A percentile compares a stretch with the other conserved stretches of the same genome.
Evolutionary conservation across 768 basidiomycete species (phyloP).

Genomic region (Xerocomellus intermedius): DNA sequence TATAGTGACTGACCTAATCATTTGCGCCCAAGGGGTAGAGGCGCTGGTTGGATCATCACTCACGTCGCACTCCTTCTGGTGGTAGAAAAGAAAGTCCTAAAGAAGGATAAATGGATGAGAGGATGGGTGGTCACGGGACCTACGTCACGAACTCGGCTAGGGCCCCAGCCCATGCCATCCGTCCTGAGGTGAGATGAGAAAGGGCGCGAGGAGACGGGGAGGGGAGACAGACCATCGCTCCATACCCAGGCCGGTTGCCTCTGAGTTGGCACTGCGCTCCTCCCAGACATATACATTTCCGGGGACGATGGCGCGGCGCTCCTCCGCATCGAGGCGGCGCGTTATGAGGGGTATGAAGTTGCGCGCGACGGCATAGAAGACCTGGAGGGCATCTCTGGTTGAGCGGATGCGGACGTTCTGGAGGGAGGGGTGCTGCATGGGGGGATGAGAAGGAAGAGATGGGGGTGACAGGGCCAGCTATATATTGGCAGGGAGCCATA

Average conservation of each 20-base stretch:
- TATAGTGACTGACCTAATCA: constrained; percentile 54
- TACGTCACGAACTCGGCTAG: constrained; percentile 64
- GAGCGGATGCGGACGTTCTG: constrained; percentile 75
- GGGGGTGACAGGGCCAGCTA: constrained; percentile 28
- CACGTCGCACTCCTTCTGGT: constrained; percentile 46
- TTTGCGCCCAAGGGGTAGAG: constrained; percentile 72
- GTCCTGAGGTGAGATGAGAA: constrained; percentile 37
- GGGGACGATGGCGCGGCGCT: constrained; percentile 66
- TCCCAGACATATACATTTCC: constrained; percentile 90
- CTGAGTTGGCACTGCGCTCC: constrained; percentile 81
- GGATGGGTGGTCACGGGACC: background rate
- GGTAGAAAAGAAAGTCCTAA: constrained; percentile 57
- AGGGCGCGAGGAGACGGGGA: background rate
- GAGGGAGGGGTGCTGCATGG: constrained; percentile 76
- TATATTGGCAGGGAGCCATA: constrained; percentile 34
- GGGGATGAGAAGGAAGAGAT: constrained; percentile 27
- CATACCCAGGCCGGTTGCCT: constrained; percentile 80
- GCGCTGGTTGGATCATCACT: constrained; percentile 41
- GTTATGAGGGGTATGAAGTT: constrained; percentile 72
- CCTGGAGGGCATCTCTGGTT: constrained; percentile 75
- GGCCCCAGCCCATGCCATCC: constrained; percentile 81
- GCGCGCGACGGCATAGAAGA: constrained; percentile 75
- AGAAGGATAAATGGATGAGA: constrained; percentile 3
- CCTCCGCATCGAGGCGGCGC: constrained; percentile 79
- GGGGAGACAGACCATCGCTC: constrained; percentile 61